These are phyloP conservation scores for Saccharomycopsis guyanensis DNA, from an alignment of 805 yeast species.

Conservation along the genomic window DNA sequence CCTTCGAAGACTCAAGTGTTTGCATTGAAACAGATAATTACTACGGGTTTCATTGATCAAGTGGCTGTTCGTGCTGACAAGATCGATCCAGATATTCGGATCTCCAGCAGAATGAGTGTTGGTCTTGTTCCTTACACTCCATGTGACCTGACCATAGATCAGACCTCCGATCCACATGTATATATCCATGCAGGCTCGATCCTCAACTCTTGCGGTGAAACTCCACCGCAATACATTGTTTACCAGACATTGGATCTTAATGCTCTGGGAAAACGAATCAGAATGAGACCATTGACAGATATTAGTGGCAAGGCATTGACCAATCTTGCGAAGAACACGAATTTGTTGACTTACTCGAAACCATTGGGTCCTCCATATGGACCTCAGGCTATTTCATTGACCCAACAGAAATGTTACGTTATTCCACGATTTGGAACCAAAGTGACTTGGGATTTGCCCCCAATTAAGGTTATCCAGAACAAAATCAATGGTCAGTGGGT, in stretches of 20 bases:
- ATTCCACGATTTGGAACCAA: constrained; percentile 79
- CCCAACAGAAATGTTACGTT: constrained; percentile 80
- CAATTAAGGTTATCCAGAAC: constrained; percentile 64
- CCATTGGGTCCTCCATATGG: constrained; percentile 89
- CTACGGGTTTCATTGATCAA: constrained; percentile 90
- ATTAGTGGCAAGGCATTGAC: constrained; percentile 68
- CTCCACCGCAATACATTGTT: constrained; percentile 75
- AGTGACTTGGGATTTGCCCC: constrained; percentile 88
- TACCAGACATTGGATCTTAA: constrained; percentile 58
- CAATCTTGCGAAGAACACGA: constrained; percentile 66
- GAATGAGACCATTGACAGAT: constrained; percentile 74
- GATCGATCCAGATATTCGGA: constrained; percentile 50
- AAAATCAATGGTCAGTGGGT: constrained; percentile 66
- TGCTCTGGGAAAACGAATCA: constrained; percentile 37
- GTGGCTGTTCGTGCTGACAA: constrained; percentile 79
- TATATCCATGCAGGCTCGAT: constrained; percentile 79
- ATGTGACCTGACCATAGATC: constrained; percentile 16
- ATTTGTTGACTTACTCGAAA: constrained; percentile 75
- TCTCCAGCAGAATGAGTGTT: constrained; percentile 51
- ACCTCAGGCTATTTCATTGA: constrained; percentile 56
- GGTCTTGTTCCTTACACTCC: constrained; percentile 61
- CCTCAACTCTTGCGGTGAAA: constrained; percentile 47
- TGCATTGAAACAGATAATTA: constrained; percentile 82
- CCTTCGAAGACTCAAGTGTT: constrained; percentile 66
- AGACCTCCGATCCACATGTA: constrained; percentile 35